phyloP scores from a whole-genome alignment of 768 basidiomycete species.

The Trichaptum fuscoviolaceum region DNA sequence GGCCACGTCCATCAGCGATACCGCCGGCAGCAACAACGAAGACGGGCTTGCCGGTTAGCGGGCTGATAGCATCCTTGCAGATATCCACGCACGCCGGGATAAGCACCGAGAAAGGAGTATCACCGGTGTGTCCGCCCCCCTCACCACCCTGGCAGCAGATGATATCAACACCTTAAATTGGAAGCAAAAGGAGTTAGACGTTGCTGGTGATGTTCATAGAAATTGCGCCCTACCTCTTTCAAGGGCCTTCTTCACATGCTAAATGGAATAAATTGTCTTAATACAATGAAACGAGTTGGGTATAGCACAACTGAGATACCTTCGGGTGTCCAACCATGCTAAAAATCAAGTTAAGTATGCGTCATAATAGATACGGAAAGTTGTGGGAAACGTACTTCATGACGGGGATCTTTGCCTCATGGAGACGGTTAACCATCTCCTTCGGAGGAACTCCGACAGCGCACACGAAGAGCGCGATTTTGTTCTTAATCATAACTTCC shows the following conservation, averaged over 20 bases:
- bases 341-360: neutral
- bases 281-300: conserved; percentile 7
- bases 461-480: conserved; percentile 75
- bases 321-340: conserved; percentile 88
- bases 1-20: conserved; percentile 75
- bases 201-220: neutral
- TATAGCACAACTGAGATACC: conserved; percentile 29
- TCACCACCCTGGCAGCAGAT: conserved; percentile 88
- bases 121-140: conserved; percentile 86
- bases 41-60: conserved; percentile 72
- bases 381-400: conserved; percentile 65
- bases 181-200: conserved; percentile 3
- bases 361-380: neutral
- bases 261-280: conserved; percentile 3
- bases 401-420: conserved; percentile 70
- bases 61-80: conserved; percentile 63
- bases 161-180: conserved; percentile 67
- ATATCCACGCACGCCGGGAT: conserved; percentile 79
- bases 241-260: conserved; percentile 74
- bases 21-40: conserved; percentile 82
- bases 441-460: conserved; percentile 84
- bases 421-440: conserved; percentile 75
- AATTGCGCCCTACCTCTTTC: conserved; percentile 45
- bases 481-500: conserved; percentile 70
- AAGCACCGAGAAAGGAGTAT: conserved; percentile 74